Base-by-base conservation (phyloP, 176 grass and related monocot genomes). In the Eragrostis curvula region DNA sequence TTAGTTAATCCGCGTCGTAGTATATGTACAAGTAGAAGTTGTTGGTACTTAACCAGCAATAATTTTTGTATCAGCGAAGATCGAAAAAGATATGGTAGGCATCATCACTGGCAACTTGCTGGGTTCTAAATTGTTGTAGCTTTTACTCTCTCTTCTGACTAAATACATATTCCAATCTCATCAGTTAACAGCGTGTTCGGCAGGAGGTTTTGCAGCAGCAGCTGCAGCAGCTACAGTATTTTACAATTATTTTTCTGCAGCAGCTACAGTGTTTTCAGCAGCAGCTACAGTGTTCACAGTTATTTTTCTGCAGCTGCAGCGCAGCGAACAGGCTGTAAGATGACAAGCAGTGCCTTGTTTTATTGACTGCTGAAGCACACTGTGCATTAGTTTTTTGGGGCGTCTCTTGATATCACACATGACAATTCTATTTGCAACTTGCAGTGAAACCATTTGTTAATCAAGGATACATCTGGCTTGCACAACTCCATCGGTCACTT, bases 61-160 rank as follows among this genome's bases (percentile, higher is more conserved):
- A 58, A 56, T 81, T 81, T 81, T 81, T 78, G 29, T 82, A 46
- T 48, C 78, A 57, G 45, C 2, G 29, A 66, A 77, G 79, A 86
- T 89, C 42, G 12, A 82, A 78, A 82, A 17, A 66, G 83, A 89
- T 86, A 72, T 47, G 78, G 24, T 52, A 66, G 56, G 66, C 83
- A 89, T 82, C 83, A 89, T 70, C 88, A 82, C 23, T 5, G 56
- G 72, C 83, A 86, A 89, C 73, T 89, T 78, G 88, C 29, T 61
- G 48, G 47, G 50, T 89, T 78, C 57, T 86, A 89, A 86, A 86
- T 82, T 56, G 41, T 5, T 36, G 14, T 73, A 77, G 78, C 78
- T 85, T 77, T 85, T 77, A 77, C 71, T 85, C 77, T 56, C 47
- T 81, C 83, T 89, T 81, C 87, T 85, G 77, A 85, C 87, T 77